phyloP scores from a whole-genome alignment of 768 basidiomycete genomes.

The Dendrothele bispora region DNA sequence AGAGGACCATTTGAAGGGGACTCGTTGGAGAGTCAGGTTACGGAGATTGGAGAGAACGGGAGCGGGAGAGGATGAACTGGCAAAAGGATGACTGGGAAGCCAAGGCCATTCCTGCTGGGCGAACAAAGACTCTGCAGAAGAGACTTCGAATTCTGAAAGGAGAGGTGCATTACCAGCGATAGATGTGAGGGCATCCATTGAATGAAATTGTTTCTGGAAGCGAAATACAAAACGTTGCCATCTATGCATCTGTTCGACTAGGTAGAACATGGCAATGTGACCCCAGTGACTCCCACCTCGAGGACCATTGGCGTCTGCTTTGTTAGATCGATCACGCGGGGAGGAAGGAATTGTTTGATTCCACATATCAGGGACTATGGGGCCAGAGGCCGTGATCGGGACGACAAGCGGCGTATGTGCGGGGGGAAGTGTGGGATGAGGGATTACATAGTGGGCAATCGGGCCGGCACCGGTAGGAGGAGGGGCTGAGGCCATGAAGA shows the following conservation, averaged over 20 bases:
- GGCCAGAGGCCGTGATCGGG: conserved; percentile 33
- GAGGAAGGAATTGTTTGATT: conserved; percentile 25
- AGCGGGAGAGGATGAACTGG: conserved; percentile 43
- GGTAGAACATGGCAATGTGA: conserved; percentile 75
- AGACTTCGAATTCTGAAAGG: conserved; percentile 76
- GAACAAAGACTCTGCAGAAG: conserved; percentile 61
- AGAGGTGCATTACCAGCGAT: conserved; percentile 75
- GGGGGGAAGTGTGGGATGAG: conserved; percentile 27
- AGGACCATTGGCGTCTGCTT: neutral
- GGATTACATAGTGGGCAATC: conserved; percentile 38
- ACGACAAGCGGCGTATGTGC: conserved; percentile 45
- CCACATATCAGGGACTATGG: conserved; percentile 32
- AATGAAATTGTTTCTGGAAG: conserved; percentile 76
- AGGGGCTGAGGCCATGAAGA: conserved; percentile 17
- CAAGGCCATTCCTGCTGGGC: conserved; percentile 69
- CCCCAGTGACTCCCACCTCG: conserved; percentile 59
- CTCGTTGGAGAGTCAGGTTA: conserved; percentile 63
- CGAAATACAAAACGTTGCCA: conserved; percentile 83
- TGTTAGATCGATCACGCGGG: neutral
- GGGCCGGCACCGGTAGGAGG: neutral
- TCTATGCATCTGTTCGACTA: conserved; percentile 78
- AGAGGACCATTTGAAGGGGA: conserved; percentile 78
- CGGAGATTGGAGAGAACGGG: too few species aligned
- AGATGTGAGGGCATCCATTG: conserved; percentile 70
- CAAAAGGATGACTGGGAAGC: conserved; percentile 47